These are phyloP conservation scores for Cercophora samala DNA, from an alignment of 495 filamentous ascomycete species.

Conservation along the genomic window DNA sequence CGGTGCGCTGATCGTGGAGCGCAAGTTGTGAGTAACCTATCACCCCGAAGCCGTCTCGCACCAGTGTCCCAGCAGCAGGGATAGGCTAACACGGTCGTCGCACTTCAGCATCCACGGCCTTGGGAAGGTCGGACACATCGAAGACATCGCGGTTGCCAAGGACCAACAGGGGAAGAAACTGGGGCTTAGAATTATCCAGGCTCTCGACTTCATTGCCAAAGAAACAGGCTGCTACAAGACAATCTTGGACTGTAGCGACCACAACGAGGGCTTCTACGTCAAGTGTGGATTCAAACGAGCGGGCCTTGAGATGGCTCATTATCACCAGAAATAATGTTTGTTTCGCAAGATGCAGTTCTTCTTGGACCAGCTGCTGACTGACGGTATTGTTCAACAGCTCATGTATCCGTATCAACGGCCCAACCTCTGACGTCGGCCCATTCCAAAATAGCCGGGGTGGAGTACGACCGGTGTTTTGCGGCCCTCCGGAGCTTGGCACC, in stretches of 20 bases:
- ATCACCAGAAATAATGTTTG: conserved; percentile 63
- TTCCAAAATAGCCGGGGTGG: background rate
- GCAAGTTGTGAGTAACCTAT: conserved; percentile 63
- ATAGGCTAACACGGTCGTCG: conserved; percentile 13
- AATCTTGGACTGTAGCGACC: conserved; percentile 56
- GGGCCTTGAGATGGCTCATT: conserved; percentile 95
- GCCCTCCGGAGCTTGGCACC: background rate
- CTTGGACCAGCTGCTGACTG: background rate
- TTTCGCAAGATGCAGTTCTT: background rate
- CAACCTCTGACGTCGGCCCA: conserved; percentile 4
- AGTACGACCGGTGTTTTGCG: background rate
- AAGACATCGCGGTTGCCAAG: conserved; percentile 93
- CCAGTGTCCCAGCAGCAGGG: background rate
- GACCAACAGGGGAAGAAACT: conserved; percentile 97
- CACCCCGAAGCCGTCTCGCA: conserved; percentile 1
- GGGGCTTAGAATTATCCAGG: conserved; percentile 87
- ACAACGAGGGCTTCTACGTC: conserved; percentile 96
- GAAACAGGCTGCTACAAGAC: conserved; percentile 91
- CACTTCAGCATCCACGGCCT: conserved; percentile 63
- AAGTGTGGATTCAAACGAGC: conserved; percentile 96
- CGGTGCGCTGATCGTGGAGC: conserved; percentile 79
- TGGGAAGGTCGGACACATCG: conserved; percentile 88
- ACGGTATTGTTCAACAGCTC: background rate
- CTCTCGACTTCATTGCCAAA: conserved; percentile 81
- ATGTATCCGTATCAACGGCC: conserved; percentile 47